Percentiles rank a stretch among this genome's conserved stretches.
Conservation (phyloP, 2,329 filamentous ascomycete species). For the Seiridium cupressi region DNA sequence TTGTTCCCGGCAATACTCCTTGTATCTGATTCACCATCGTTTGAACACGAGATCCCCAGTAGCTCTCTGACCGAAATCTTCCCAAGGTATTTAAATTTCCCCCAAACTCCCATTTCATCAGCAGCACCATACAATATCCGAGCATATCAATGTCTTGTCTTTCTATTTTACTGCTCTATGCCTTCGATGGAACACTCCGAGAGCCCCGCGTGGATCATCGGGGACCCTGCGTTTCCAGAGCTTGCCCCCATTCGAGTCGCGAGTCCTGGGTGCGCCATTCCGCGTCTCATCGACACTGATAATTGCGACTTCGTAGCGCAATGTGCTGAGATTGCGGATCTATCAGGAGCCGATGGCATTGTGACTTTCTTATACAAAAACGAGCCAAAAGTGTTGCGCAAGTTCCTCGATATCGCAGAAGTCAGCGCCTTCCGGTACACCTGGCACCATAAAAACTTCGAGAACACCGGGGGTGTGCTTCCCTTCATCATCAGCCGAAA, state of each 20-base stretch:
- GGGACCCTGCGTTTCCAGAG: neutral
- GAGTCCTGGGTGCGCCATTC: neutral
- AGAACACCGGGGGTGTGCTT: neutral
- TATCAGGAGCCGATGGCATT: neutral
- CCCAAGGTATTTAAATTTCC: too few relatives aligned
- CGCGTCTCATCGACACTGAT: neutral
- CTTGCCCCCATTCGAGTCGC: neutral
- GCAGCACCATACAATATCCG: neutral
- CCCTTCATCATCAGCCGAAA: neutral
- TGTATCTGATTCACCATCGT: too few relatives aligned
- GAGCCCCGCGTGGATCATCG: neutral
- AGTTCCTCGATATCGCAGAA: neutral
- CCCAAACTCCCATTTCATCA: too few relatives aligned
- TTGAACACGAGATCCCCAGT: too few relatives aligned
- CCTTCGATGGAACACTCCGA: neutral
- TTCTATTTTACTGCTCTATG: neutral
- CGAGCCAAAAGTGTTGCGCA: neutral
- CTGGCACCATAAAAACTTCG: neutral
- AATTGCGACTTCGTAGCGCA: neutral
- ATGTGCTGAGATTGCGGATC: neutral
- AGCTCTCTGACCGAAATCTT: too few relatives aligned
- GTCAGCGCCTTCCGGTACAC: neutral
- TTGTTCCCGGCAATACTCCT: too few relatives aligned
- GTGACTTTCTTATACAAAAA: neutral
- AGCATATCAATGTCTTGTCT: neutral